Evolutionary conservation across 2,329 filamentous ascomycete species (phyloP).

Genomic region (Penicillium sp.): DNA sequence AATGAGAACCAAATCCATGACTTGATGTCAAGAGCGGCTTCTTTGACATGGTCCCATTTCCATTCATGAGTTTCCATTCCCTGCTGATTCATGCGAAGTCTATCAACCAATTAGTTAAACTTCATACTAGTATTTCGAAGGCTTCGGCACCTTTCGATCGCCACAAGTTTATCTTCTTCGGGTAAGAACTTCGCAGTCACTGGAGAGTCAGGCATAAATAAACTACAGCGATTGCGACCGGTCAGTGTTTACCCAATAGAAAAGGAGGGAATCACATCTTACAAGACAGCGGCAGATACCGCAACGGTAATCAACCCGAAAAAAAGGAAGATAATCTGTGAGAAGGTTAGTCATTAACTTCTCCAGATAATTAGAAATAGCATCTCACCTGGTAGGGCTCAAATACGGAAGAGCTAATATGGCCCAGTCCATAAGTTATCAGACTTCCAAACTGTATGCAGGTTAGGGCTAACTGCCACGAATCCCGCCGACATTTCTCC

Average conservation of each 20-base stretch:
- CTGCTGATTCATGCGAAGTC: slow-evolving; percentile 56
- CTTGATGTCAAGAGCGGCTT: slow-evolving; percentile 62
- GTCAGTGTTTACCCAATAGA: not conserved
- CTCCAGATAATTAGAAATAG: not conserved
- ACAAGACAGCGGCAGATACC: slow-evolving; percentile 56
- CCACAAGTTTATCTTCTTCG: slow-evolving; percentile 61
- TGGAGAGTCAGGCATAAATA: slow-evolving; percentile 68
- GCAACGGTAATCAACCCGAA: slow-evolving; percentile 56
- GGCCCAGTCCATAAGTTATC: slow-evolving; percentile 58
- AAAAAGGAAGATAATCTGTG: slow-evolving; percentile 39
- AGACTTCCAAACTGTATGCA: slow-evolving; percentile 52
- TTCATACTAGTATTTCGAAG: not conserved
- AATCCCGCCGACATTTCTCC: not conserved
- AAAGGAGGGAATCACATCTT: slow-evolving; percentile 5
- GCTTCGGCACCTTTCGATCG: slow-evolving; percentile 55
- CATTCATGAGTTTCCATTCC: slow-evolving; percentile 48
- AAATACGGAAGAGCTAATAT: slow-evolving; percentile 50
- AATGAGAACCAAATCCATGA: slow-evolving; percentile 63
- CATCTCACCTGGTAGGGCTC: slow-evolving; percentile 55
- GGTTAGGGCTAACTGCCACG: not conserved
- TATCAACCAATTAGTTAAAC: slow-evolving; percentile 18
- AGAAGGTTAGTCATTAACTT: not conserved
- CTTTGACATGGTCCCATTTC: slow-evolving; percentile 59
- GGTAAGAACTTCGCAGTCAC: slow-evolving; percentile 62
- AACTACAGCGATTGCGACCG: slow-evolving; percentile 3